These are phyloP conservation scores for Alternaria sp. DNA, from an alignment of 2,329 filamentous ascomycete species.

Conservation along the genomic window DNA sequence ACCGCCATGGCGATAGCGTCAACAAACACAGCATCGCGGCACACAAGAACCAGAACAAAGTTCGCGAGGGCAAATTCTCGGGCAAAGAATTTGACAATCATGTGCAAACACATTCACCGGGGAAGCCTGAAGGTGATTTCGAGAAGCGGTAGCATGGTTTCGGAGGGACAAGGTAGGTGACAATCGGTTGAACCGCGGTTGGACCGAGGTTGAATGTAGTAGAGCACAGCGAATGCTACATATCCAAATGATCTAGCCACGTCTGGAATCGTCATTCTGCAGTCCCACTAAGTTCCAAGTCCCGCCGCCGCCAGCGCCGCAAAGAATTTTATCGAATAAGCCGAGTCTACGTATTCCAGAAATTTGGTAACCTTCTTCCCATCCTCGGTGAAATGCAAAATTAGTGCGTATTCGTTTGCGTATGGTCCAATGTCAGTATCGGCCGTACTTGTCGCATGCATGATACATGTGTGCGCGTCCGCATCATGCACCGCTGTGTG, in stretches of 20 bases:
- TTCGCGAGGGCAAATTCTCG: conserved; percentile 35
- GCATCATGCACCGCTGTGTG: neutral
- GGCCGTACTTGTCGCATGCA: conserved; percentile 1
- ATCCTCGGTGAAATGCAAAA: conserved; percentile 7
- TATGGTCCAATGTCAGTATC: conserved; percentile 5
- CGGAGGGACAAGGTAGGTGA: neutral
- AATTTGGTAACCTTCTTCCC: conserved; percentile 6
- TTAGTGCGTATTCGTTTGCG: conserved; percentile 2
- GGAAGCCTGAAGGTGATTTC: conserved; percentile 33
- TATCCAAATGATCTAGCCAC: neutral
- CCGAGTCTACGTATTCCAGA: conserved; percentile 3
- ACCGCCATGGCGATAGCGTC: conserved; percentile 35
- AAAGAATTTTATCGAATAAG: conserved; percentile 10
- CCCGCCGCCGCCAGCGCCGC: neutral
- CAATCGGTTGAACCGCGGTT: neutral
- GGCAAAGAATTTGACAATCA: conserved; percentile 40
- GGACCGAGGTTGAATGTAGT: neutral
- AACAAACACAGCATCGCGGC: conserved; percentile 36
- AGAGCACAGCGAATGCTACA: neutral
- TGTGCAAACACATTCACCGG: conserved; percentile 26
- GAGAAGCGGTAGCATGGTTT: conserved; percentile 25
- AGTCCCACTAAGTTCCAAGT: neutral
- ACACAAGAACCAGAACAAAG: conserved; percentile 34
- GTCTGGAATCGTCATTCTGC: neutral
- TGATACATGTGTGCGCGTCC: neutral